Base-by-base conservation (phyloP, 257 asterid species). In the Ballota nigra region DNA sequence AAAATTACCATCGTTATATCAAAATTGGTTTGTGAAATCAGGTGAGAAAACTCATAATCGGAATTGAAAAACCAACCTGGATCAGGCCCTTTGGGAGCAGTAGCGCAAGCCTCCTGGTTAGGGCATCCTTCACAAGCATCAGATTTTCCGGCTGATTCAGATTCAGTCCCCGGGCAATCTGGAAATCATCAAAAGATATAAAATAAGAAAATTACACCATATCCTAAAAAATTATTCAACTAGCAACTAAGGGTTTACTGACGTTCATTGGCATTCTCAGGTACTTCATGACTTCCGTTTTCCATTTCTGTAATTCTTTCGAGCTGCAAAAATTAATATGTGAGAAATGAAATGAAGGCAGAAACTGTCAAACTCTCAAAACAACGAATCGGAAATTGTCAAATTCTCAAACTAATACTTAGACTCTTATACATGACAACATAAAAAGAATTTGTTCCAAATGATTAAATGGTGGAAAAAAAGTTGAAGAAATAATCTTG, bases 21-120 rank as follows among this genome's bases (percentile, higher is more conserved):
- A 12, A 69, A 36, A 55, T n/a, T 15, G n/a, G 23, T 6, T 23
- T 16, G 66, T 15, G 45, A 16, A 53, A 10, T 26, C n/a, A n/a
- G n/a, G n/a, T 47, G 6, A 15, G 33, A 9, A 18, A 56, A 31
- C 18, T n/a, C 13, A 40, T 16, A 15, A 51, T 1, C 3, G 58
- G 85, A 67, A 43, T 53, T 24, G 20, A 26, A 26, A 57, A 2
- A 62, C 7, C 22, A 16, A 76, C 97, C 96, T 68, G 98, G 98
- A 59, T 92, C 96, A 4, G 98, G 98, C 74, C 96, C 98, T 86
- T 92, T 90, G 20, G 97, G 97, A 81, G 97, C 98, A 78, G 97
- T 87, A 64, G 97, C 93, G 76, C 98, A 92, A 60, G 79, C 90
- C 58, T 90, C 90, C 78, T 92, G 97, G 74, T 92, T 90, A 23